Percentiles rank a stretch among this genome's conserved stretches.
These are phyloP conservation scores for Hemerocallis citrina DNA, from an alignment of 106 monocot species.

Conservation along the genomic window DNA sequence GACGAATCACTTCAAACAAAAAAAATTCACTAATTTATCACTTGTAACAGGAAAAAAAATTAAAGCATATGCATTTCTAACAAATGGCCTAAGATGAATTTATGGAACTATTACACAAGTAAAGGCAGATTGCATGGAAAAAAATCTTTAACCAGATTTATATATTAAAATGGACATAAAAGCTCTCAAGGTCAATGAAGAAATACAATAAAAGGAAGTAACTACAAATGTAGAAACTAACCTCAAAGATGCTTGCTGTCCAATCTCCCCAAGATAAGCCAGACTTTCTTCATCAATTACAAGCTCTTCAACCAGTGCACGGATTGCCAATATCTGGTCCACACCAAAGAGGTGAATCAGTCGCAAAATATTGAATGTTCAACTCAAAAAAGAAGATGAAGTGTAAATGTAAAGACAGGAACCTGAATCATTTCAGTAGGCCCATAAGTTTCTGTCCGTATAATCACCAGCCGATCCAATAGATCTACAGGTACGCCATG, in stretches of 20 bases:
- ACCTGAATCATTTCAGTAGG: no score
- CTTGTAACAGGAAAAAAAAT: no score
- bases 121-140: not conserved
- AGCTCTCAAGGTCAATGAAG: no score
- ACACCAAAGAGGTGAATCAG: not conserved
- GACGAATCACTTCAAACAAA: no score
- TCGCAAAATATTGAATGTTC: not conserved
- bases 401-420: no score
- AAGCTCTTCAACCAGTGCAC: slow-evolving; percentile 89
- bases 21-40: no score
- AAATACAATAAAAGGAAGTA: not conserved
- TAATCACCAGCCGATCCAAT: no score
- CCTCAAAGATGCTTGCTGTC: slow-evolving; percentile 85
- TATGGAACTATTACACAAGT: not conserved
- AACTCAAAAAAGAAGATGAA: not conserved
- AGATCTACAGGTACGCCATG: no score
- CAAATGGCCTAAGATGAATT: not conserved
- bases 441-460: no score
- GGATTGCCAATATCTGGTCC: slow-evolving; percentile 78
- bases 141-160: no score
- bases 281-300: slow-evolving; percentile 90
- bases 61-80: no score
- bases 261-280: slow-evolving; percentile 87
- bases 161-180: no score
- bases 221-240: slow-evolving; percentile 2